Base-by-base conservation (phyloP, 495 filamentous ascomycete species). In the Neurospora cerealis region DNA sequence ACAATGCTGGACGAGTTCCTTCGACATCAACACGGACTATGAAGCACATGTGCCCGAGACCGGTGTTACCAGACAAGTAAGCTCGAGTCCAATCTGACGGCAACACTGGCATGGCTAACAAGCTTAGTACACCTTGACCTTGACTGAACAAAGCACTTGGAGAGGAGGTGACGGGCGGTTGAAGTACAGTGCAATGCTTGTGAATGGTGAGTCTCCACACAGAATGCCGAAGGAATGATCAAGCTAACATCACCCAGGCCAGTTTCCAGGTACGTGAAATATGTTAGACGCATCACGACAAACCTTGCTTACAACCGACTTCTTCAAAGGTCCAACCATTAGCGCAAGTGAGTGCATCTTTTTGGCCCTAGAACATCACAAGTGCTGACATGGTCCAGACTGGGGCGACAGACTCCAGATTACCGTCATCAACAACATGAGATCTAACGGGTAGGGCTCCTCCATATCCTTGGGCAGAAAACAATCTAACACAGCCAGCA, bases 321-420 rank as follows among this genome's bases (percentile, higher is more conserved):
- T 11, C 10, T 78, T 78, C 60, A 76, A 82, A n/a, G 86, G 88
- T 0, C 90, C 90, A 5, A 87, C 84, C 1, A 83, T 92, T 70
- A 85, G 85, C 44, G 79, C 75, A 66, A 75, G 79, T 79, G 73
- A 62, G 76, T 76, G 1, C 0, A 9, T 7, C 8, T 2, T 2
- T 54, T 32, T 4, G 17, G 8, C 36, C 24, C 7, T 10, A 24
- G 0, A 1, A 17, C 21, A 74, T 84, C 84, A 6, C 15, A 13
- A 11, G 0, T 3, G 4, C 44, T 62, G 9, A 73, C 41, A 9
- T 24, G 21, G 0, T 34, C 2, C 3, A 79, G 83, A 91, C 73
- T 89, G 88, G 86, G 89, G 89, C 17, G 89, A 91, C 72, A 87
- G 80, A 71, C 82, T 92, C 71, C 78, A 86, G 38, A 80, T 91